These are phyloP conservation scores for Schoenoplectus triqueter DNA, from an alignment of 202 grass and related monocot species.

Conservation along the genomic window DNA sequence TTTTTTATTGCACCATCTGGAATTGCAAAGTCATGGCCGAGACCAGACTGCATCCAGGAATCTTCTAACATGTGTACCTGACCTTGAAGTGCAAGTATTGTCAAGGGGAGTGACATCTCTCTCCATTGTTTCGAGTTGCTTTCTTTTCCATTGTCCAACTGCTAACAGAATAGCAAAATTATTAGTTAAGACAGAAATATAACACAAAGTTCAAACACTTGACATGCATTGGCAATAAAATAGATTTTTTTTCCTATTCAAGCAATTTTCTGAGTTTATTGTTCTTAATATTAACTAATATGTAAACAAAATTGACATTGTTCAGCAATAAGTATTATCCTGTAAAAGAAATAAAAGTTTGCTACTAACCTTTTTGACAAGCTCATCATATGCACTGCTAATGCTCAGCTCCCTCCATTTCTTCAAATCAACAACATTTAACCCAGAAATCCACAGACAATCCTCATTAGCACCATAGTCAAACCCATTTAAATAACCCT, in stretches of 20 bases:
- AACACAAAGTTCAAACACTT: slow-evolving; percentile 5
- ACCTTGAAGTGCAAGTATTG: slow-evolving; percentile 69
- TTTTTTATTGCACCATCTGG: slow-evolving; percentile 44
- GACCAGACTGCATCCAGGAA: slow-evolving; percentile 62
- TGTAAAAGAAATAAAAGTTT: neutral
- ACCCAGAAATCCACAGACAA: slow-evolving; percentile 81
- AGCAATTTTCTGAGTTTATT: neutral
- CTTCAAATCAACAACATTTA: slow-evolving; percentile 79
- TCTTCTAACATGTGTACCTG: slow-evolving; percentile 63
- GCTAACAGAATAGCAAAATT: neutral
- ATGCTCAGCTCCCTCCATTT: slow-evolving; percentile 80
- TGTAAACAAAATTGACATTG: neutral
- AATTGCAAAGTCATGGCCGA: slow-evolving; percentile 81
- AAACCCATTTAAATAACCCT: slow-evolving; percentile 50
- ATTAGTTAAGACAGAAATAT: neutral
- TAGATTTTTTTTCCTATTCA: neutral
- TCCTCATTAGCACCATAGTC: slow-evolving; percentile 42
- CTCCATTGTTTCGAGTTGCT: slow-evolving; percentile 42
- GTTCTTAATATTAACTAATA: neutral
- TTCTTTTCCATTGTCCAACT: slow-evolving; percentile 43
- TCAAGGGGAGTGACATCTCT: slow-evolving; percentile 51
- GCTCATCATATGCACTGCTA: slow-evolving; percentile 43
- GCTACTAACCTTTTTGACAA: slow-evolving; percentile 63
- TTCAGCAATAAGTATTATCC: neutral
- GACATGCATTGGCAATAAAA: neutral